Base-by-base conservation (phyloP, 2,329 filamentous ascomycete species). In the Sodiomyces alkalinus region DNA sequence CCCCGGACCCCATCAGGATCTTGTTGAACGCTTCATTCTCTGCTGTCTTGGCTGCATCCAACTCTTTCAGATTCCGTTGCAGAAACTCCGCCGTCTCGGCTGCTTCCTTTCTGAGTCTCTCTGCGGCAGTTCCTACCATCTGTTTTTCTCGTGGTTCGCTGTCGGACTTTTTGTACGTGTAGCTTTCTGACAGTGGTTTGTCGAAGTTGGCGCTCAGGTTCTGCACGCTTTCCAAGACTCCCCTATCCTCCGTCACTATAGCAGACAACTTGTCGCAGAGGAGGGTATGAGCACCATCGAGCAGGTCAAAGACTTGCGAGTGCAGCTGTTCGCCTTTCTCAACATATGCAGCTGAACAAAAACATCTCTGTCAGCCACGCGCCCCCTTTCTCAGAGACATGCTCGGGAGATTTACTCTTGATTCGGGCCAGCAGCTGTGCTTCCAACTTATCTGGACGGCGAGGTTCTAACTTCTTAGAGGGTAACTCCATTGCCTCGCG, bases 141-240 rank as follows among this genome's bases (percentile, higher is more conserved):
- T 17, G n/a, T n/a, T 25, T 25, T 11, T 17, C 23, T 9, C 15
- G 14, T 7, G 23, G 23, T 6, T 14, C n/a, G 9, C 7, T 16
- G 15, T 16, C 23, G 9, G 6, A 14, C 8, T 17, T 8, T 5
- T 25, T 16, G 23, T 17, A 25, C 14, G 17, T 16, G 23, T 25
- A 25, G 23, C 23, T 25, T 16, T 25, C 26, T 8, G 26, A 27
- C 5, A 27, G 26, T 8, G 26, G 26, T 17, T 27, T 16, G 26
- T 17, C 10, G 12, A 27, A 21, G 17, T 27, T 17, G n/a, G 12
- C 17, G 6, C 12, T 20, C 26, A 27, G 14, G n/a, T 9, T 13
- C 9, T n/a, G 14, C 11, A 17, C 5, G 12, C 19, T 16, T 5
- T 11, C 7, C 9, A 27, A n/a, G 17, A 27, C 14, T 4, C 12